These are phyloP conservation scores for Cupressus sempervirens DNA, from an alignment of 75 land plant genomes.

Conservation along the genomic window DNA sequence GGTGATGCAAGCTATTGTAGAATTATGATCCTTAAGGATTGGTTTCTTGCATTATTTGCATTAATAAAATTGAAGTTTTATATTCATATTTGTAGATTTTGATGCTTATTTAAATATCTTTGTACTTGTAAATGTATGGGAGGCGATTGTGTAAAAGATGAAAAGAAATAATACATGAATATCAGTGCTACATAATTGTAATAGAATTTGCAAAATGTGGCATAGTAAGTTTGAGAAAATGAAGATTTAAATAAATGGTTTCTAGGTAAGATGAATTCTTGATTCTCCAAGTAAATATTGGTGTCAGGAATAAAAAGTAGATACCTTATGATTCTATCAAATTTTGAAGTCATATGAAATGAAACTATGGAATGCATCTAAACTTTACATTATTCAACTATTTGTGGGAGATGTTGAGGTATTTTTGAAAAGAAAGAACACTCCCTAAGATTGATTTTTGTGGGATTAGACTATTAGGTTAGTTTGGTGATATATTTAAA, in stretches of 20 bases:
- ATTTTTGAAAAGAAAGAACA: no score
- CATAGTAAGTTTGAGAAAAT: neutral
- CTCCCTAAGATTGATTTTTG: no score
- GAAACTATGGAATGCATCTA: no score
- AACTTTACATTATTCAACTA: no score
- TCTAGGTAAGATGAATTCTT: neutral
- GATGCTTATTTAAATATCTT: neutral
- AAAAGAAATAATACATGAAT: neutral
- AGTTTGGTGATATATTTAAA: no score
- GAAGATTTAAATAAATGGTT: neutral
- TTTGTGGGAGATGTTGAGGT: no score
- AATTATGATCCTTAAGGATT: conserved; percentile 80
- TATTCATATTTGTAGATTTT: neutral
- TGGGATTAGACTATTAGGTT: no score
- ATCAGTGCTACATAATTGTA: neutral
- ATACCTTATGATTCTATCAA: no score
- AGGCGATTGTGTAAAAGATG: neutral
- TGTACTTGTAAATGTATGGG: neutral
- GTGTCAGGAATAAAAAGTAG: neutral
- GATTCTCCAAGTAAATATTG: neutral
- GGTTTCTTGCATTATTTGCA: conserved; percentile 83
- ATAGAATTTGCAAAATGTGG: neutral
- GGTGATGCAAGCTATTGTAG: conserved; percentile 78
- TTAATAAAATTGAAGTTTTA: conserved; percentile 55
- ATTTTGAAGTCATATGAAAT: no score